Percentiles rank a stretch among this genome's conserved stretches.
These are phyloP conservation scores for Vaccinium myrtillus DNA, from an alignment of 148 eudicot species.

Conservation along the genomic window DNA sequence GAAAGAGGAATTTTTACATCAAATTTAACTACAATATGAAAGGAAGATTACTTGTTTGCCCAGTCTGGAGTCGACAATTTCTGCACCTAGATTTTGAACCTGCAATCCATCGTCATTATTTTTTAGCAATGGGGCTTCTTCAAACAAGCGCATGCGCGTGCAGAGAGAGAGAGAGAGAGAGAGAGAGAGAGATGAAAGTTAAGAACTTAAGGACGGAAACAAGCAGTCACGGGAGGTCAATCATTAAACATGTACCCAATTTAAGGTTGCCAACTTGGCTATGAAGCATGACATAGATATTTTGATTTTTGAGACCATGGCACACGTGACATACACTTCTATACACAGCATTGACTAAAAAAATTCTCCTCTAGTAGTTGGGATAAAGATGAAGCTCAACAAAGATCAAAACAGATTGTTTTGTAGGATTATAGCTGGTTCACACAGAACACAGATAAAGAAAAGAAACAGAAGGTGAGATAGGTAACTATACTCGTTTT, in stretches of 20 bases:
- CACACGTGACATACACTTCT: neutral
- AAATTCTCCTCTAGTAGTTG: neutral
- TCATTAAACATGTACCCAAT: neutral
- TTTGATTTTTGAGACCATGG: neutral
- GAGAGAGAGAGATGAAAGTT: neutral
- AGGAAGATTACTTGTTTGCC: slow-evolving; percentile 78
- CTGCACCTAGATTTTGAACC: slow-evolving; percentile 98
- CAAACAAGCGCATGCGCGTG: neutral
- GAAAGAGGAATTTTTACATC: neutral
- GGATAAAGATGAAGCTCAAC: neutral
- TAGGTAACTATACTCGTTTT: neutral
- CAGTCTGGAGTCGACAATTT: slow-evolving; percentile 85
- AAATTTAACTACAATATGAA: neutral
- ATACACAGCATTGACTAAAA: neutral
- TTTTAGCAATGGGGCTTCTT: neutral
- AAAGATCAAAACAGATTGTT: neutral
- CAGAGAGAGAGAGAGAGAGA: too few species aligned
- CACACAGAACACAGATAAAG: neutral
- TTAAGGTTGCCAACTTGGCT: neutral
- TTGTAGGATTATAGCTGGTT: neutral
- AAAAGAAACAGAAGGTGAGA: neutral
- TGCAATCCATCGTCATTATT: slow-evolving; percentile 28
- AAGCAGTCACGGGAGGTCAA: neutral
- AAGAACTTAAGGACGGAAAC: neutral
- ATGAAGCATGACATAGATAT: neutral